Base-by-base conservation (phyloP, 345 rosid species). In the Citrus glauca region DNA sequence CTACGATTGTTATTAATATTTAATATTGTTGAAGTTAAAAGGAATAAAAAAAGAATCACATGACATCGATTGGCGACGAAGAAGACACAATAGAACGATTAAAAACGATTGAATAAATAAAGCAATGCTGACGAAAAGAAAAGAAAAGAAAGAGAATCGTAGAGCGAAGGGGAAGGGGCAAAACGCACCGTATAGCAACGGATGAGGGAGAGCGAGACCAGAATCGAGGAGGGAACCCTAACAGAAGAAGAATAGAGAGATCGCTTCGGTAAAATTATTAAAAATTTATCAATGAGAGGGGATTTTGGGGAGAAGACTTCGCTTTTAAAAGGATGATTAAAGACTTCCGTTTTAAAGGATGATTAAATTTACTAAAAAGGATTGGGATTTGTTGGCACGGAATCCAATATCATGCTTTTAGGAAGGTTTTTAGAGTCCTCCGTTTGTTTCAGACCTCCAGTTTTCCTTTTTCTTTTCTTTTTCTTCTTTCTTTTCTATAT, bases 151-250 rank as follows among this genome's bases (percentile, higher is more conserved):
- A 45, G 50, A 45, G 17, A 45, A 45, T 45, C 50, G 50, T 45
- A 45, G 50, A 11, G 50, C 4, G 50, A 4, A 13, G 16, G 50
- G 50, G 50, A 3, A 13, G 50, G 57, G 22, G 7, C 57, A 53
- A 72, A 56, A 13, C 14, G 56, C 67, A 61, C 67, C 37, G 66
- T 25, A 38, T 37, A 72, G 65, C 32, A 57, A 60, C 66, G 67
- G 66, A 24, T 17, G 14, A 7, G 42, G 77, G 37, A 7, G 68
- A 33, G 40, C 66, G 77, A 25, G 69, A 74, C 77, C 28, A 42
- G 77, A 74, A 74, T 45, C 77, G 61, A 33, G 77, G 70, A 74
- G 30, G 30, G 70, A 74, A 74, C 42, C 70, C 70, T 74, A 63
- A 63, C 70, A 61, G 40, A 45, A 45, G 33, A 53, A 16, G 7